These are phyloP conservation scores for Cryptococcus sp. DNA, from an alignment of 1,284 basidiomycete species.

Conservation along the genomic window DNA sequence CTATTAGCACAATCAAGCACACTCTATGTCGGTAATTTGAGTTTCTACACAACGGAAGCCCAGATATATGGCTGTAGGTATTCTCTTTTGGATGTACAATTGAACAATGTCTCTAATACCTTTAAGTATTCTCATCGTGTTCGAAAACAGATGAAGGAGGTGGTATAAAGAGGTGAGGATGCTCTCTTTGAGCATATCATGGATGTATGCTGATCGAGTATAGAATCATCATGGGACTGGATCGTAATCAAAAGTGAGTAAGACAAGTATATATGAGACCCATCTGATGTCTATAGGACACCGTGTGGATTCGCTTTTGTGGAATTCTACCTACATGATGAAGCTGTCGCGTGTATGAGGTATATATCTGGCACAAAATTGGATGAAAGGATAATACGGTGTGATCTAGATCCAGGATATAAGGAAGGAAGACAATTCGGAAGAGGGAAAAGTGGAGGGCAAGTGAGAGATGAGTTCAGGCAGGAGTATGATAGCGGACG, in stretches of 20 bases:
- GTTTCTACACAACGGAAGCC: conserved; percentile 97
- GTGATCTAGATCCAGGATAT: conserved; percentile 97
- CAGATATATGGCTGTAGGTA: conserved; percentile 84
- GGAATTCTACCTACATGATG: conserved; percentile 93
- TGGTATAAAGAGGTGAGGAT: conserved; percentile 73
- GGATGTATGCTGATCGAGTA: background rate
- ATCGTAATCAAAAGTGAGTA: conserved; percentile 79
- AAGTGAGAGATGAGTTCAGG: conserved; percentile 91
- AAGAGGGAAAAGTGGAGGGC: conserved; percentile 92
- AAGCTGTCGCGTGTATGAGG: conserved; percentile 87
- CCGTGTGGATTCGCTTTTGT: conserved; percentile 99
- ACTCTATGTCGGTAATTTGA: conserved; percentile 87
- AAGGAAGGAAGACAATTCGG: conserved; percentile 96
- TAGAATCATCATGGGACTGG: conserved; percentile 95
- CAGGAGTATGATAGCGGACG: conserved; percentile 95
- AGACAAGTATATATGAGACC: background rate
- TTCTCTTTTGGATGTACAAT: background rate
- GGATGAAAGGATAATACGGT: conserved; percentile 98
- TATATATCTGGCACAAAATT: conserved; percentile 96
- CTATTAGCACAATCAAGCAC: conserved; percentile 52
- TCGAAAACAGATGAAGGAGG: conserved; percentile 84
- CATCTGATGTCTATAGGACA: conserved; percentile 56
- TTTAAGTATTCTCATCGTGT: conserved; percentile 82
- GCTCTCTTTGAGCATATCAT: background rate
- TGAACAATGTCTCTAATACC: background rate